phyloP scores from a whole-genome alignment of 176 grass and related monocot species.

The Cenchrus americanus region DNA sequence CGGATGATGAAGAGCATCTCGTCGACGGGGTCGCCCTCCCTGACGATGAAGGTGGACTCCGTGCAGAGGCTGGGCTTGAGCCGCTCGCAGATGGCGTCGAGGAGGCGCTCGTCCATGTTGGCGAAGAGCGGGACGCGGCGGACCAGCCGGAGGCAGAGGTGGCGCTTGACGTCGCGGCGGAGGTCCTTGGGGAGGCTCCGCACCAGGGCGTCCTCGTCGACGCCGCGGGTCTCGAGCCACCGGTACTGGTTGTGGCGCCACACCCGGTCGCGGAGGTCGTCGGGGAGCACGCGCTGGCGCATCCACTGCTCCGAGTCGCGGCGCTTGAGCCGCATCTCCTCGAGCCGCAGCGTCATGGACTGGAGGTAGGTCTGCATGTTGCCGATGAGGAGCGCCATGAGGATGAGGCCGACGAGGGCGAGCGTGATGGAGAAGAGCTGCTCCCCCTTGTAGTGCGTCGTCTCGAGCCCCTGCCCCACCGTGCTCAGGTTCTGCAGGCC shows the following conservation, averaged over 20 bases:
- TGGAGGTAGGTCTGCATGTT: conserved; percentile 97
- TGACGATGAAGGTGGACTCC: conserved; percentile 60
- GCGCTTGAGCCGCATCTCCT: conserved; percentile 71
- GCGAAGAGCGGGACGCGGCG: conserved; percentile 69
- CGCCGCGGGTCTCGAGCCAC: conserved; percentile 77
- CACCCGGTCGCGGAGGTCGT: conserved; percentile 59
- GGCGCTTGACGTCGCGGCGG: conserved; percentile 68
- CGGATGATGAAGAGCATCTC: conserved; percentile 88
- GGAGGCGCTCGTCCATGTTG: conserved; percentile 78
- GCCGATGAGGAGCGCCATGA: conserved; percentile 94
- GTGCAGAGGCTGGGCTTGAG: conserved; percentile 77
- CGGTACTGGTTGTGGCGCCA: conserved; percentile 75
- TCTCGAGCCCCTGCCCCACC: conserved; percentile 72
- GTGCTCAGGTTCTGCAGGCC: conserved; percentile 91
- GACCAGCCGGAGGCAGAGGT: conserved; percentile 76
- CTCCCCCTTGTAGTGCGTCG: conserved; percentile 78
- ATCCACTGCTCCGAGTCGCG: conserved; percentile 80
- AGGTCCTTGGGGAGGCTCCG: conserved; percentile 62
- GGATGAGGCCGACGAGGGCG: conserved; percentile 78
- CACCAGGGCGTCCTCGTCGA: conserved; percentile 69
- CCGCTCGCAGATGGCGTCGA: conserved; percentile 79
- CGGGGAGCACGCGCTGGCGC: conserved; percentile 66
- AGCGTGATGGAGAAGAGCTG: conserved; percentile 82
- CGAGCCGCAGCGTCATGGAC: conserved; percentile 62
- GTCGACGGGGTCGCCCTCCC: conserved; percentile 69